phyloP scores from a whole-genome alignment of 1,139 yeast species.

The Yamadazyma sp. region DNA sequence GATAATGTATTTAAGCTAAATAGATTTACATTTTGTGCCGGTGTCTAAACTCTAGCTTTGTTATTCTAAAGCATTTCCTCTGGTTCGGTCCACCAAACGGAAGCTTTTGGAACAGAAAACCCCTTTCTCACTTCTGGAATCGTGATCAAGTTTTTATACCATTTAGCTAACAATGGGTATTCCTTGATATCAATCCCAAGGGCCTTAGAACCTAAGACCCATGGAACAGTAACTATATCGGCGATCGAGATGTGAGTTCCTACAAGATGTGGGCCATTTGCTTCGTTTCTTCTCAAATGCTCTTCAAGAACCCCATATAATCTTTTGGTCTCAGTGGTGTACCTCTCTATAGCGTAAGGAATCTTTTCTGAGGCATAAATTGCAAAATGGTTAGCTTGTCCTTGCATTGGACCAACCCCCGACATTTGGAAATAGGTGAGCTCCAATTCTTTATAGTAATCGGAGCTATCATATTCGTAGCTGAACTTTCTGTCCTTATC shows the following conservation, averaged over 20 bases:
- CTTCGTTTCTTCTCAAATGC: constrained; percentile 35
- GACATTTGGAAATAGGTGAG: constrained; percentile 58
- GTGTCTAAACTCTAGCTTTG: too few relatives aligned
- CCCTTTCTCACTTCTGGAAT: constrained; percentile 43
- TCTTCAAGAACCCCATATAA: constrained; percentile 54
- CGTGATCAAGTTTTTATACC: constrained; percentile 40
- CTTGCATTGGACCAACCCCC: constrained; percentile 62
- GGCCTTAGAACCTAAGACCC: constrained; percentile 22
- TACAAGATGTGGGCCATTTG: constrained; percentile 52
- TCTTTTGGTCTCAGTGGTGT: constrained; percentile 51
- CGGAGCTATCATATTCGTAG: constrained; percentile 41
- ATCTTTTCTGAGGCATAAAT: constrained; percentile 46
- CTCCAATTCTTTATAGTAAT: constrained; percentile 52
- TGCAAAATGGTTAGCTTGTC: constrained; percentile 53
- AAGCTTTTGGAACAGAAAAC: constrained; percentile 6
- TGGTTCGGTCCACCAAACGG: constrained; percentile 12
- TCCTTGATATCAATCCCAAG: constrained; percentile 39
- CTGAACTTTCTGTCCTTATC: constrained; percentile 53
- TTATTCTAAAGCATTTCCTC: too few relatives aligned
- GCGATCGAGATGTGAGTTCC: constrained; percentile 58
- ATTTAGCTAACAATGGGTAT: constrained; percentile 44
- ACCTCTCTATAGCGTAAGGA: constrained; percentile 55
- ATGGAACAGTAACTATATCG: constrained; percentile 46
- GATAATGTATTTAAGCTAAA: too few relatives aligned
- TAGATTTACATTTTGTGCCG: too few relatives aligned